phyloP scores from a whole-genome alignment of 1,284 basidiomycete species.

The Kalmanozyma brasiliensis region DNA sequence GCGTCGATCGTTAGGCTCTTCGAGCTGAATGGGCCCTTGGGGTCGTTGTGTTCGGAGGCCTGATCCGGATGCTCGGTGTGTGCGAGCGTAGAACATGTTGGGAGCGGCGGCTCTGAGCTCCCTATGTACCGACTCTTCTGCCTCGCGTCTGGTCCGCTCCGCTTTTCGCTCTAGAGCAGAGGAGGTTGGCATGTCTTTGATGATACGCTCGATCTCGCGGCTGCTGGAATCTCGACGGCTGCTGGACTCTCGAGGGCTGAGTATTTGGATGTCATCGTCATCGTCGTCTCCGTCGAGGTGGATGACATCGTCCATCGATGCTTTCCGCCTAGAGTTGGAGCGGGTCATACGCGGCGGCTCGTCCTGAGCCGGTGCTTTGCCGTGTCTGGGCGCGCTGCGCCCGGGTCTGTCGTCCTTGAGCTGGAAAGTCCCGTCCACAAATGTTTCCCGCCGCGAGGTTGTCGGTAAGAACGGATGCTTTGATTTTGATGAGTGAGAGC shows the following conservation, averaged over 20 bases:
- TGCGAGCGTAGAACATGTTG: slow-evolving; percentile 2
- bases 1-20: slow-evolving; percentile 6
- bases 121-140: not conserved
- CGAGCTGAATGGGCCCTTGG: slow-evolving; percentile 11
- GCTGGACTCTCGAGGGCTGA: not conserved
- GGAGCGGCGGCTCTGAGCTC: not conserved
- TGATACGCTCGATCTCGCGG: not conserved
- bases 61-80: not conserved
- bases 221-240: not conserved
- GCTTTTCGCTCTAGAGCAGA: slow-evolving; percentile 26
- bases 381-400: slow-evolving; percentile 3
- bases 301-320: slow-evolving; percentile 7
- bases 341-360: slow-evolving; percentile 2
- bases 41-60: slow-evolving; percentile 1
- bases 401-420: not conserved
- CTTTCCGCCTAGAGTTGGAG: slow-evolving; percentile 1
- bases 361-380: slow-evolving; percentile 27
- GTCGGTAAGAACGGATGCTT: too few species aligned
- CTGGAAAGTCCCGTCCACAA: too few species aligned
- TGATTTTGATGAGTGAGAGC: too few species aligned
- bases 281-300: slow-evolving; percentile 9
- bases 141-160: not conserved
- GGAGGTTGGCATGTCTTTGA: not conserved
- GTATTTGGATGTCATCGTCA: slow-evolving; percentile 8
- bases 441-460: too few species aligned